Evolutionary conservation across 2,329 filamentous ascomycete species (phyloP).

Genomic region (Gyromitra esculenta): DNA sequence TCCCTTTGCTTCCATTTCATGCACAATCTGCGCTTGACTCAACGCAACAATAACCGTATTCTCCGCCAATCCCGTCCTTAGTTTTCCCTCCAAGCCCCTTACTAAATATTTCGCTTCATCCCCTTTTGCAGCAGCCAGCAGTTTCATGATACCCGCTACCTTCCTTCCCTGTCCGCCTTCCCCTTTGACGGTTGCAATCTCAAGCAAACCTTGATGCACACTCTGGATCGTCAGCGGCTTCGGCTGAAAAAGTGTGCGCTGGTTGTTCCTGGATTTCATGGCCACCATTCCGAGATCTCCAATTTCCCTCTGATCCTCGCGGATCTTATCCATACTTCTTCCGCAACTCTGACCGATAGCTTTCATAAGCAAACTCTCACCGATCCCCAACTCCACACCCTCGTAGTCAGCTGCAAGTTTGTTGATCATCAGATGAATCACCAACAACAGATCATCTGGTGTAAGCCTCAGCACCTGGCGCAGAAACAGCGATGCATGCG

Average conservation of each 20-base stretch:
- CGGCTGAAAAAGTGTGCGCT: conserved; percentile 98
- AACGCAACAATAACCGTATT: conserved; percentile 89
- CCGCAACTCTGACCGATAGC: conserved; percentile 95
- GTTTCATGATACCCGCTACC: conserved; percentile 93
- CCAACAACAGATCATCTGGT: conserved; percentile 85
- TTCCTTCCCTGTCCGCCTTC: conserved; percentile 90
- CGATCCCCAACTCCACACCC: conserved; percentile 96
- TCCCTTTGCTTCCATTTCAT: conserved; percentile 78
- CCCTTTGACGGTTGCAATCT: conserved; percentile 85
- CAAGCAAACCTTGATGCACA: conserved; percentile 87
- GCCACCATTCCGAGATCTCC: conserved; percentile 94
- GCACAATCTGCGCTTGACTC: conserved; percentile 84
- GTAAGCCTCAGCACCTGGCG: conserved; percentile 93
- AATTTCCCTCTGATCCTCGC: conserved; percentile 94
- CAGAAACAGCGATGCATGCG: conserved; percentile 88
- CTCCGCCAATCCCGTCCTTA: conserved; percentile 89
- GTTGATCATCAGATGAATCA: conserved; percentile 94
- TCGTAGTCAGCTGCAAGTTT: conserved; percentile 97
- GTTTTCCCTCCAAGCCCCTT: conserved; percentile 91
- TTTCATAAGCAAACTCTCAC: conserved; percentile 98
- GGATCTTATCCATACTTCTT: conserved; percentile 86
- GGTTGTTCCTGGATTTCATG: conserved; percentile 92
- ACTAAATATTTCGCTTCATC: conserved; percentile 96
- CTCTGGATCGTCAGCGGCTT: conserved; percentile 86
- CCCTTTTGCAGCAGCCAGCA: conserved; percentile 89